Conservation (phyloP, 2,329 filamentous ascomycete species). For the Aspergillus ibericus region DNA sequence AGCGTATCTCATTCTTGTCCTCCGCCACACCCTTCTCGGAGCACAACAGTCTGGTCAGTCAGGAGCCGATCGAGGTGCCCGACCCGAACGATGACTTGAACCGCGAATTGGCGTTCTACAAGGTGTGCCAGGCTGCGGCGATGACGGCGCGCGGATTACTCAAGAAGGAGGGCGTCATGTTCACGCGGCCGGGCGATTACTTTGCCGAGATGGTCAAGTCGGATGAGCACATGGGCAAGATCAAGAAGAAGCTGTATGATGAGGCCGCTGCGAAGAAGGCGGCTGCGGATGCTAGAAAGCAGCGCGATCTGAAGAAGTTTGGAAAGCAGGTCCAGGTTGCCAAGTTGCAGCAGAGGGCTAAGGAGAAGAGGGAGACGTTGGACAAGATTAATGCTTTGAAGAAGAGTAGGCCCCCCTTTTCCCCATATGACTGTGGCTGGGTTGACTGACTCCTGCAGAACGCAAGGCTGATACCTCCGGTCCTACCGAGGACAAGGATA, state of each 20-base stretch:
- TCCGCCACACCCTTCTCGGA: slow-evolving; percentile 74
- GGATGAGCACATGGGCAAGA: slow-evolving; percentile 96
- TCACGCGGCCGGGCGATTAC: slow-evolving; percentile 88
- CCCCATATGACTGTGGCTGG: not conserved
- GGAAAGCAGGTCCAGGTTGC: slow-evolving; percentile 97
- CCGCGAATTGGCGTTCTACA: slow-evolving; percentile 91
- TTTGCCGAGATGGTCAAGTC: slow-evolving; percentile 99
- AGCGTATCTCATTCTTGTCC: slow-evolving; percentile 60
- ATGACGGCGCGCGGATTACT: slow-evolving; percentile 71
- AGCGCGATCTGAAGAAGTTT: slow-evolving; percentile 97
- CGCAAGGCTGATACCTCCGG: slow-evolving; percentile 67
- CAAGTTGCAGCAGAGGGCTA: slow-evolving; percentile 89
- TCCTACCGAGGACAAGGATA: slow-evolving; percentile 67
- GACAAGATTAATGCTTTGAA: slow-evolving; percentile 96
- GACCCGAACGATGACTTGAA: slow-evolving; percentile 89
- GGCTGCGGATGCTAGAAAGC: slow-evolving; percentile 82
- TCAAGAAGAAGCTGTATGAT: slow-evolving; percentile 89
- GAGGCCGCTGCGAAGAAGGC: slow-evolving; percentile 92
- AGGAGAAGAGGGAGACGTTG: slow-evolving; percentile 86
- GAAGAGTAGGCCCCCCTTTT: slow-evolving; percentile 69
- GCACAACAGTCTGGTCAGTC: slow-evolving; percentile 74
- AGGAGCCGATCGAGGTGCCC: slow-evolving; percentile 68
- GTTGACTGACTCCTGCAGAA: slow-evolving; percentile 55
- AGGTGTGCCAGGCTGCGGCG: slow-evolving; percentile 79
- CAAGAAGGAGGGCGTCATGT: slow-evolving; percentile 78